Evolutionary conservation across 257 asterid species (phyloP), one percentile per base, ranked within the genome.

Genomic region (Nicotiana noctiflora): DNA sequence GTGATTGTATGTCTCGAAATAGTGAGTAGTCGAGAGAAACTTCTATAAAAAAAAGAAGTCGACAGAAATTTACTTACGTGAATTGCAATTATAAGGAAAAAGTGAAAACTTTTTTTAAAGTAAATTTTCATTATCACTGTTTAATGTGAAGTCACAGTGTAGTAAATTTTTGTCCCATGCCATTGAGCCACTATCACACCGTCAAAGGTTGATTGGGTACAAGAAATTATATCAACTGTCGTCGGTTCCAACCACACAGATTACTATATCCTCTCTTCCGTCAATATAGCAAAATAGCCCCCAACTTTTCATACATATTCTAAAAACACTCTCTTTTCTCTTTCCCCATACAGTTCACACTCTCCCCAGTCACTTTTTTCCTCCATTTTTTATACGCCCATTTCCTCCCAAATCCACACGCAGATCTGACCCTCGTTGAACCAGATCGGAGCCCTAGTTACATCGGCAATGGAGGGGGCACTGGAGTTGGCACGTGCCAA

Each of bases 401-500:
- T 61, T 76, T 79, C 46, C 19, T 65, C 32, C 60, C 46, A 19
- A 65, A 21, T 74, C 76, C 82, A 55, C 76, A 18, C 67, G 17
- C 85, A 85, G 88, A 87, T 87, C 90, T 85, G 86, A 85, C 64
- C 31, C 76, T 56, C 65, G 8, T 31, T 76, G 68, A 62, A 14
- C 75, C 89, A 86, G 97, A 92, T 92, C 97, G 88, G 92, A 86
- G 82, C 83, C 76, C 80, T 21, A 63, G 77, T 21, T 44, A 40
- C 80, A 64, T 83, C 2, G 80, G 74, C 84, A 40, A 94, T 96
- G 99, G 99, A 96, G 94, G 98, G 89, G 90, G 99, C 98, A 49
- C 83, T 96, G 78, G 98, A 94, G 83, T 86, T 91, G 90, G 94
- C 93, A 85, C 97, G 97, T 79, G 97, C 97, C 8, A 96, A 96